Evolutionary conservation across 352 stramenopile species (phyloP), one percentile per base, ranked within the genome.

Genomic region (Phytophthora lateralis): DNA sequence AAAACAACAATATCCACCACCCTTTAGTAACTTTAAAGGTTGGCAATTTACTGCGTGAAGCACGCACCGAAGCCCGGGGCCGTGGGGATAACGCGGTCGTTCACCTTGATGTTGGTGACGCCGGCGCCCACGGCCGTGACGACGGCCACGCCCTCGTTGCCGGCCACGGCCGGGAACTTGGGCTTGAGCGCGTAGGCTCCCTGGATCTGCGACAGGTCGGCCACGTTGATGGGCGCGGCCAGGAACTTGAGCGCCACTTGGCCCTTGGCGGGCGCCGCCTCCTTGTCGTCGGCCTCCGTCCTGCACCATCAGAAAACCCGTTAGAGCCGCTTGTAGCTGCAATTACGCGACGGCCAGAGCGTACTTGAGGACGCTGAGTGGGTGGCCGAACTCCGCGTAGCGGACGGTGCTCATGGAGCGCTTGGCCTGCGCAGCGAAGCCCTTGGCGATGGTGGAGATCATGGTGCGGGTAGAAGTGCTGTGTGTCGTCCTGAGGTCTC

Each of bases 241-340:
- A 97, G 65, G 71, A 97, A 95, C 76, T 95, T 92, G 57, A 97
- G 72, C 37, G 81, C 84, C 17, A 97, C 85, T 59, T 97, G 84
- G 45, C 72, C 78, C 14, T 71, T 63, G 35, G 63, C 70, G 5
- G 85, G 69, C 44, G 73, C 54, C 6, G 59, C 64, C 20, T 89
- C 73, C 66, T 86, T 82, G 52, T 89, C 80, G 58, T 92, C 85
- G 29, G 51, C 65, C 60, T 94, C 78, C 18, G 75, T 77, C 71
- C 82, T 93, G 61, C 42, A 41, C n/a, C 26, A 42, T 17, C 18
- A 71, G 26, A 44, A 44, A 44, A 1, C 6, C 38, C 2, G 38
- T 44, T 44, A 44, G 38, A 14, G 32, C 11, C 12, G 32, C 32
- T 38, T 43, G 10, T 15, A 44, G 14, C 20, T 21, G 21, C 30